Conservation (phyloP, 345 rosid species). For the Lepidium didymum region DNA sequence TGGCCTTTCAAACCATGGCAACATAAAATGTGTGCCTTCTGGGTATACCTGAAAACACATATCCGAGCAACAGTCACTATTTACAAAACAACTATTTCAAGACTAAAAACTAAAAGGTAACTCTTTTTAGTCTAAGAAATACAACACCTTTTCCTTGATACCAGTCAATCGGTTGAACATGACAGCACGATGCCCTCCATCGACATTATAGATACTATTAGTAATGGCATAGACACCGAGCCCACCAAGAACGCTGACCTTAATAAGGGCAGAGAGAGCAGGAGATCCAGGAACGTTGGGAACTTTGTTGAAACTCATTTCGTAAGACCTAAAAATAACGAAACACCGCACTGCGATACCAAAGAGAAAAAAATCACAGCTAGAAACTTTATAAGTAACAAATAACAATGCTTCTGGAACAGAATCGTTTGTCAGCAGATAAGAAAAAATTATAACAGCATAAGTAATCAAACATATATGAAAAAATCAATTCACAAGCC, state of each 20-base stretch:
- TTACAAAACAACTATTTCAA: not conserved
- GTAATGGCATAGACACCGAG: slow-evolving; percentile 26
- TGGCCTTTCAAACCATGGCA: slow-evolving; percentile 94
- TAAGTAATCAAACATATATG: not conserved
- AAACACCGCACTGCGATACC: not conserved
- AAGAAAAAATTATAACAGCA: not conserved
- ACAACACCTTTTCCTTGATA: slow-evolving; percentile 33
- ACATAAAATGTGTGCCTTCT: slow-evolving; percentile 87
- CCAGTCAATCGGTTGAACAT: slow-evolving; percentile 36
- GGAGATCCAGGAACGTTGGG: slow-evolving; percentile 33
- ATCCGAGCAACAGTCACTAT: not conserved
- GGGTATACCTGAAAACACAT: slow-evolving; percentile 62
- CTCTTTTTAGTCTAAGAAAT: not conserved
- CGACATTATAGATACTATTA: slow-evolving; percentile 34
- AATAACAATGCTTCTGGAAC: not conserved
- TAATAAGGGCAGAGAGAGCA: slow-evolving; percentile 30
- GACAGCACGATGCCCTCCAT: slow-evolving; percentile 35
- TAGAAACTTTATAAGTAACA: not conserved
- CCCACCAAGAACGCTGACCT: slow-evolving; percentile 29
- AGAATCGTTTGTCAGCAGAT: not conserved
- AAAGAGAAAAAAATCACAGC: not conserved
- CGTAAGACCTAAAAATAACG: not conserved
- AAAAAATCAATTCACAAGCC: not conserved
- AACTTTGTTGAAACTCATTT: slow-evolving; percentile 35
- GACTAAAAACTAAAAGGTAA: not conserved